Evolutionary conservation across 176 grass and related monocot genomes (phyloP).

Genomic region (Raddia guianensis): DNA sequence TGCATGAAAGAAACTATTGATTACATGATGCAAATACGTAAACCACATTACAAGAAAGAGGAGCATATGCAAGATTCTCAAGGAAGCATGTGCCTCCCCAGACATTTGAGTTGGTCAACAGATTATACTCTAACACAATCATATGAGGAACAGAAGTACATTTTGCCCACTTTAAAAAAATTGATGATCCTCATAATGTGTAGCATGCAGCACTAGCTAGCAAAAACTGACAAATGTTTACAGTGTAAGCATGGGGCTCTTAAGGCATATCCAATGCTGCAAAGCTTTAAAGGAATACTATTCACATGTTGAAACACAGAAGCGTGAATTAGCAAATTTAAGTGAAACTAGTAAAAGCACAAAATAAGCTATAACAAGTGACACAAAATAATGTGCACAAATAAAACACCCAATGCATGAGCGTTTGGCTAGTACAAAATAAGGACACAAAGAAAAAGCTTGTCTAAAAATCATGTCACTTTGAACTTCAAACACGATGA

Average conservation of each 20-base stretch:
- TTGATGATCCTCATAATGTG: neutral
- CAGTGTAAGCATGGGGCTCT: conserved; percentile 20
- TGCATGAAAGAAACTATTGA: conserved; percentile 37
- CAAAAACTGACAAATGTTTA: neutral
- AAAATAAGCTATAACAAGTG: neutral
- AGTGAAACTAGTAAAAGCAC: conserved; percentile 2
- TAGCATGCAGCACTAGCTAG: conserved; percentile 4
- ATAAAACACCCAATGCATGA: neutral
- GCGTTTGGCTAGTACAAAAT: neutral
- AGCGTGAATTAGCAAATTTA: conserved; percentile 1
- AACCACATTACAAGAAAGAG: neutral
- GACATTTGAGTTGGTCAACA: neutral
- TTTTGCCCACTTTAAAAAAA: conserved; percentile 1
- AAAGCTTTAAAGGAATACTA: conserved; percentile 21
- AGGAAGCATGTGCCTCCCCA: conserved; percentile 4
- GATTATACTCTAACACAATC: neutral
- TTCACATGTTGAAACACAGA: neutral
- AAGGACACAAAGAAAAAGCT: neutral
- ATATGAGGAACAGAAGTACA: neutral
- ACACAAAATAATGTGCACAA: neutral
- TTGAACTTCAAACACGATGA: neutral
- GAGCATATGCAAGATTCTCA: conserved; percentile 22
- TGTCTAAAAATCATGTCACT: neutral
- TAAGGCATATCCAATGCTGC: neutral
- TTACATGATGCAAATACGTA: conserved; percentile 9